Evolutionary conservation across 2,329 filamentous ascomycete genomes (phyloP).

Genomic region (Fusarium illudens): DNA sequence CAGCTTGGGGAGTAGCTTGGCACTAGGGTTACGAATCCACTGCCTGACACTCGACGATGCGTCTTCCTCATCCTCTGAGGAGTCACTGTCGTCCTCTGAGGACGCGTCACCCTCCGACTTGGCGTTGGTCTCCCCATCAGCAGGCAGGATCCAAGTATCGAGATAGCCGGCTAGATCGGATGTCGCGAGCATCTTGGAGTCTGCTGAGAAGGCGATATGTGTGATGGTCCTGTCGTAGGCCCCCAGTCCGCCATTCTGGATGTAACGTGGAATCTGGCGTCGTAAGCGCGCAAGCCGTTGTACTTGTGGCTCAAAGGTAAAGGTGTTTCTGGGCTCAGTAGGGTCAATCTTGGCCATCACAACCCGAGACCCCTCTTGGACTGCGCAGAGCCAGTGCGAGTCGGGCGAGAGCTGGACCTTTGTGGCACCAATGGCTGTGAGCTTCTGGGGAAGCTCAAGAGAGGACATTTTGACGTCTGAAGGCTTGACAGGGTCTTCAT

Average conservation of each 20-base stretch:
- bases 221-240: conserved; percentile 79
- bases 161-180: conserved; percentile 86
- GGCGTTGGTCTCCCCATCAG: conserved; percentile 47
- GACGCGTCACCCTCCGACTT: conserved; percentile 47
- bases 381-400: conserved; percentile 72
- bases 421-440: conserved; percentile 71
- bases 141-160: conserved; percentile 82
- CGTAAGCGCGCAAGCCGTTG: conserved; percentile 62
- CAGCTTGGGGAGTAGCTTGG: conserved; percentile 73
- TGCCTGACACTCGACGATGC: conserved; percentile 54
- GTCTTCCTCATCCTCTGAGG: conserved; percentile 56
- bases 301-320: conserved; percentile 46
- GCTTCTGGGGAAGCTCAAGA: conserved; percentile 66
- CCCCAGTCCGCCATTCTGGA: conserved; percentile 72
- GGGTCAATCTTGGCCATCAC: conserved; percentile 52
- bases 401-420: conserved; percentile 75
- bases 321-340: conserved; percentile 22
- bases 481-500: conserved; percentile 57
- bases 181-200: conserved; percentile 80
- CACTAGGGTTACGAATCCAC: conserved; percentile 80
- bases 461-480: conserved; percentile 76
- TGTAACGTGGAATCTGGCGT: conserved; percentile 63
- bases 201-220: conserved; percentile 78
- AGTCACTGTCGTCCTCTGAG: conserved; percentile 51
- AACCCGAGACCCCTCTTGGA: conserved; percentile 69